phyloP scores from a whole-genome alignment of 1,139 yeast genomes.

The Pichia sp. region DNA sequence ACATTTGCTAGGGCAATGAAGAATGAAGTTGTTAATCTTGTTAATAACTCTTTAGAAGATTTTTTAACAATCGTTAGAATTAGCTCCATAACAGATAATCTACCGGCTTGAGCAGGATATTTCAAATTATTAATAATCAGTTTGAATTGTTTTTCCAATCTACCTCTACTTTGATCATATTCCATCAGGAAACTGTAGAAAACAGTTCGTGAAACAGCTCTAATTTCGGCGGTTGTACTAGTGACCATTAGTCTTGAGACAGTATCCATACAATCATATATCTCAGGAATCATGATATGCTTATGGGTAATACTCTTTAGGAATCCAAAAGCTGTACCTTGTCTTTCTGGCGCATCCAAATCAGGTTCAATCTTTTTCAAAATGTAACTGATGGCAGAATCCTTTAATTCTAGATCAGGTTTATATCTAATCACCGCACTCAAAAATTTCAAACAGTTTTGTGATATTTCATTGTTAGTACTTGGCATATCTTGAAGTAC shows the following conservation, averaged over 20 bases:
- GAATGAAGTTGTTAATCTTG: constrained; percentile 61
- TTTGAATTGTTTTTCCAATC: constrained; percentile 75
- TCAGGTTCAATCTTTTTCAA: constrained; percentile 79
- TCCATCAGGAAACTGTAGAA: constrained; percentile 87
- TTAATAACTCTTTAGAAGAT: constrained; percentile 54
- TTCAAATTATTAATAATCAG: constrained; percentile 75
- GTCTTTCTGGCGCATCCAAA: constrained; percentile 82
- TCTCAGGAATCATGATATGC: constrained; percentile 74
- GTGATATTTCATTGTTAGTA: constrained; percentile 78
- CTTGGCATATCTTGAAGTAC: constrained; percentile 70
- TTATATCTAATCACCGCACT: constrained; percentile 68
- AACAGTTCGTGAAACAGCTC: constrained; percentile 80
- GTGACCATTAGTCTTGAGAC: constrained; percentile 85
- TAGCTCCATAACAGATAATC: constrained; percentile 87
- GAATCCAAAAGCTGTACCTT: constrained; percentile 82
- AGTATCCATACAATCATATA: constrained; percentile 81
- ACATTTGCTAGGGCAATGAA: constrained; percentile 78
- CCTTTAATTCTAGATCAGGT: constrained; percentile 57
- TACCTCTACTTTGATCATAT: constrained; percentile 87
- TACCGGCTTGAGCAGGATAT: constrained; percentile 81
- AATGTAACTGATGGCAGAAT: constrained; percentile 66
- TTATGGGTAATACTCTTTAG: constrained; percentile 66
- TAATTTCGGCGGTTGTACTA: constrained; percentile 72
- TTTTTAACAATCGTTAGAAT: constrained; percentile 62
- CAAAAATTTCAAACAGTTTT: constrained; percentile 66